Percentiles rank a stretch among this genome's conserved stretches.
Evolutionary conservation across 1,139 yeast species (phyloP).

Genomic region (Sugiyamaella japonica): DNA sequence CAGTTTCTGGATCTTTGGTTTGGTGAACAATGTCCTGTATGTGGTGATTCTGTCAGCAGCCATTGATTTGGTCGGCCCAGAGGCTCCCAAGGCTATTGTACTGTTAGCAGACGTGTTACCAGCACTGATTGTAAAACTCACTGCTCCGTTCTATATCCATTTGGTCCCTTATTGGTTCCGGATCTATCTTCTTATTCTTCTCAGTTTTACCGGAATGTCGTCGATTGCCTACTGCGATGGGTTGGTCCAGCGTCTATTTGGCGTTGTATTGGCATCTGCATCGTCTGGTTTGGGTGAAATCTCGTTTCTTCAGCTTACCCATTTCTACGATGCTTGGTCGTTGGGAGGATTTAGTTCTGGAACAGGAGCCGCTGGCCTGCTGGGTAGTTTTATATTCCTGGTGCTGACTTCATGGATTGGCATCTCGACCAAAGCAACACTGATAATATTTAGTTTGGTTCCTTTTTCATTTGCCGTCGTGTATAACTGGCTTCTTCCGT

Average conservation of each 20-base stretch:
- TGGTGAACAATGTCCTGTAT: slow-evolving; percentile 82
- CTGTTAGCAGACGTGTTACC: slow-evolving; percentile 86
- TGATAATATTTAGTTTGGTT: slow-evolving; percentile 48
- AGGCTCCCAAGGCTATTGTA: slow-evolving; percentile 82
- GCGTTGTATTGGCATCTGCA: slow-evolving; percentile 77
- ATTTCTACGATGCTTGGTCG: slow-evolving; percentile 52
- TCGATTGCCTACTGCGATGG: slow-evolving; percentile 52
- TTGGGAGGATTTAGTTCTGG: slow-evolving; percentile 91
- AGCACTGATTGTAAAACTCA: slow-evolving; percentile 65
- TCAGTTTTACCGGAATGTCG: slow-evolving; percentile 78
- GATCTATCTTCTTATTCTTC: slow-evolving; percentile 52
- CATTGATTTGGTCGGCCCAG: slow-evolving; percentile 80
- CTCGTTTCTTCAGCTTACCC: slow-evolving; percentile 83
- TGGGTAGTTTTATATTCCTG: slow-evolving; percentile 66
- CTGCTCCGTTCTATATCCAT: slow-evolving; percentile 81
- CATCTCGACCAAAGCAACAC: slow-evolving; percentile 47
- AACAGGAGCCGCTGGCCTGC: slow-evolving; percentile 91
- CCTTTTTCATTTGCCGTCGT: slow-evolving; percentile 31
- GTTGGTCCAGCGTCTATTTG: slow-evolving; percentile 51
- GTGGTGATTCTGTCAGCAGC: slow-evolving; percentile 93
- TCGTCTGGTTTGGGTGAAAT: slow-evolving; percentile 91
- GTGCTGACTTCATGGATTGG: slow-evolving; percentile 56
- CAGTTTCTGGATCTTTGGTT: slow-evolving; percentile 76
- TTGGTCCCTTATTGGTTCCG: slow-evolving; percentile 58
- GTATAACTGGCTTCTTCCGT: slow-evolving; percentile 27